Percentiles rank a stretch among this genome's conserved stretches.
Conservation (phyloP, 2,329 filamentous ascomycete genomes). For the Lecanicillium sp. region DNA sequence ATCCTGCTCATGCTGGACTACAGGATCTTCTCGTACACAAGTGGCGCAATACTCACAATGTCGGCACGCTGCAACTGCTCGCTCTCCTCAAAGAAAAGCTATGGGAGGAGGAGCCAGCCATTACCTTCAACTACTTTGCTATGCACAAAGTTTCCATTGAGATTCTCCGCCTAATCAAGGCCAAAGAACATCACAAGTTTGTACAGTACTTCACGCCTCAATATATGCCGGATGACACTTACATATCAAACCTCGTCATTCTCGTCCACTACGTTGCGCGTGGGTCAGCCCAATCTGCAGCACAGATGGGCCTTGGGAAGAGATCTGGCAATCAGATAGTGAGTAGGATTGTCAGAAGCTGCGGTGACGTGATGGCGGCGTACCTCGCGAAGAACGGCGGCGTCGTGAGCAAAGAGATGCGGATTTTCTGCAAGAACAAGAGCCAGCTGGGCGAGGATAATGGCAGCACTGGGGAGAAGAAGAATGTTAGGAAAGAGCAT, state of each 20-base stretch:
- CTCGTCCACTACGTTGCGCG: neutral
- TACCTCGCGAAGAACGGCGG: slow-evolving; percentile 20
- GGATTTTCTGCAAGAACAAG: slow-evolving; percentile 17
- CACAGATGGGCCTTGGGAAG: too few relatives aligned
- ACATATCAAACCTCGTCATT: neutral
- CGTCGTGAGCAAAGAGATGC: slow-evolving; percentile 18
- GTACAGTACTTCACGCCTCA: slow-evolving; percentile 17
- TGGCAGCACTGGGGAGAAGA: neutral
- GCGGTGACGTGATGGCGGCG: slow-evolving; percentile 17
- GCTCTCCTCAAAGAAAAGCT: slow-evolving; percentile 16
- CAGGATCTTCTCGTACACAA: neutral
- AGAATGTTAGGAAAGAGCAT: too few relatives aligned
- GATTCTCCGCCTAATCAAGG: slow-evolving; percentile 16
- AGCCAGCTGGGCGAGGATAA: neutral
- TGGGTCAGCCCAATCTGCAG: too few relatives aligned
- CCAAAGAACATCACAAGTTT: slow-evolving; percentile 19
- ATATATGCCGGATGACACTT: slow-evolving; percentile 12
- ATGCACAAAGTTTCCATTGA: slow-evolving; percentile 21
- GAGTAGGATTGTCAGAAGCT: neutral
- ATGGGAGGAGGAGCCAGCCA: slow-evolving; percentile 18
- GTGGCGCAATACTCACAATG: slow-evolving; percentile 15
- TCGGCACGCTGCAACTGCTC: slow-evolving; percentile 17
- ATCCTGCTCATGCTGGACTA: neutral
- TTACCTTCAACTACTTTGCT: slow-evolving; percentile 21
- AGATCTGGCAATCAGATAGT: neutral